Conservation (phyloP, 768 basidiomycete genomes). For the Tricholoma saponaceum region DNA sequence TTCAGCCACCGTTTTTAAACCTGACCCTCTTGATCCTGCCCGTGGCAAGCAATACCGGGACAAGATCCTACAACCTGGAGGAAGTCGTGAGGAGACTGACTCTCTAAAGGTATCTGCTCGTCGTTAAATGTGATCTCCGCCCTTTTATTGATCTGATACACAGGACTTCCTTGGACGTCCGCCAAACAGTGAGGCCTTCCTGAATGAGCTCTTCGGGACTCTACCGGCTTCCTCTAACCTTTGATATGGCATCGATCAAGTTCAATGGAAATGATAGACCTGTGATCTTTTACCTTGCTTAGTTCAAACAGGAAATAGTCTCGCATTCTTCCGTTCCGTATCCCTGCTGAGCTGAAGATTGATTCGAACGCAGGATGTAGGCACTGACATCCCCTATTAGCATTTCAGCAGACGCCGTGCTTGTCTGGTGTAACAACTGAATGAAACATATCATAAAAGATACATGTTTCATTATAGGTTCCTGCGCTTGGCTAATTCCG, state of each 20-base stretch:
- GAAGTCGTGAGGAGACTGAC: constrained; percentile 75
- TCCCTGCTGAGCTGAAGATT: no score
- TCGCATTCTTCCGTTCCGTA: neutral
- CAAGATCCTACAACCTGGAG: constrained; percentile 71
- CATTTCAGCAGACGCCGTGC: no score
- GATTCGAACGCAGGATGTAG: no score
- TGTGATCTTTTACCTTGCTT: no score
- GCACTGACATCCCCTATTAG: no score
- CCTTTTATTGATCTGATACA: neutral
- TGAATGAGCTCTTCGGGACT: constrained; percentile 58
- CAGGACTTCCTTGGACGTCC: constrained; percentile 77
- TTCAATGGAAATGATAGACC: neutral
- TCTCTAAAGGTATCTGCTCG: constrained; percentile 56
- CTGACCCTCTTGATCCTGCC: constrained; percentile 66
- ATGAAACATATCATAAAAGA: no score
- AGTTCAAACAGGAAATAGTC: no score
- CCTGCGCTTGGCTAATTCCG: no score
- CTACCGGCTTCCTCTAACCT: constrained; percentile 29
- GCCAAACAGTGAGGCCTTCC: constrained; percentile 73
- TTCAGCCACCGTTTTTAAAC: constrained; percentile 71
- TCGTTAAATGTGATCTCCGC: neutral
- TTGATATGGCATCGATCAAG: neutral
- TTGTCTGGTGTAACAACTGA: no score
- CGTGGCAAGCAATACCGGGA: constrained; percentile 69
- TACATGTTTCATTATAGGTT: no score